phyloP scores from a whole-genome alignment of 2,329 filamentous ascomycete species.

The Phialocephala subalpina region DNA sequence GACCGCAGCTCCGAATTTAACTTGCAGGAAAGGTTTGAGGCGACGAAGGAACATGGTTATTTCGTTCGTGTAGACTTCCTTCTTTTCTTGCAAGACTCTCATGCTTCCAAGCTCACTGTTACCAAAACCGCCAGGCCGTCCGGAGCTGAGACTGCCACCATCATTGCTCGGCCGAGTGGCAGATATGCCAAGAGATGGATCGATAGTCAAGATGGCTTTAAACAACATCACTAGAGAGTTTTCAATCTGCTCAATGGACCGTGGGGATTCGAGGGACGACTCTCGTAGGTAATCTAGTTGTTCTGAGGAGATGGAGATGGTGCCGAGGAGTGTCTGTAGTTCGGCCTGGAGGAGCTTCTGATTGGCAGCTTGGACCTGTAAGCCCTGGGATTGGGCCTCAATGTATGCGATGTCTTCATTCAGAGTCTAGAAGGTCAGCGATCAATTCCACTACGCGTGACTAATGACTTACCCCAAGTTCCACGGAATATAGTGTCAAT shows the following conservation, averaged over 20 bases:
- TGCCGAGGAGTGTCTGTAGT: constrained; percentile 86
- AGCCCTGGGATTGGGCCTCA: constrained; percentile 93
- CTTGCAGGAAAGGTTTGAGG: constrained; percentile 81
- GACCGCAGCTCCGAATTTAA: constrained; percentile 80
- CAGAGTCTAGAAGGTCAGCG: constrained; percentile 69
- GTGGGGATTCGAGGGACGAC: constrained; percentile 74
- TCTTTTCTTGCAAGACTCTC: constrained; percentile 94
- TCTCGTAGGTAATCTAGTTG: constrained; percentile 78
- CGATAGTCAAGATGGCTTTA: constrained; percentile 92
- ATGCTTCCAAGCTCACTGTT: constrained; percentile 74
- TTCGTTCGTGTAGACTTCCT: constrained; percentile 84
- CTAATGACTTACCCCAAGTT: constrained; percentile 75
- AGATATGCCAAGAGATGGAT: constrained; percentile 73
- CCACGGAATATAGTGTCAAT: constrained; percentile 92
- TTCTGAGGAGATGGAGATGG: constrained; percentile 82
- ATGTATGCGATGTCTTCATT: constrained; percentile 97
- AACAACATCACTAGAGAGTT: constrained; percentile 80
- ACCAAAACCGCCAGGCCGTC: constrained; percentile 52
- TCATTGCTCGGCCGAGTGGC: constrained; percentile 50
- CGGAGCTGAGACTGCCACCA: constrained; percentile 38
- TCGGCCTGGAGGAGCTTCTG: constrained; percentile 91
- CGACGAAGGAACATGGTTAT: constrained; percentile 79
- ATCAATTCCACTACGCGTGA: constrained; percentile 24
- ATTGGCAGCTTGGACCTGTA: constrained; percentile 97
- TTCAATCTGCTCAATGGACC: constrained; percentile 82